Percentiles rank a stretch among this genome's conserved stretches.
phyloP scores from a whole-genome alignment of 805 yeast species.

The Teunomyces gatunensis region DNA sequence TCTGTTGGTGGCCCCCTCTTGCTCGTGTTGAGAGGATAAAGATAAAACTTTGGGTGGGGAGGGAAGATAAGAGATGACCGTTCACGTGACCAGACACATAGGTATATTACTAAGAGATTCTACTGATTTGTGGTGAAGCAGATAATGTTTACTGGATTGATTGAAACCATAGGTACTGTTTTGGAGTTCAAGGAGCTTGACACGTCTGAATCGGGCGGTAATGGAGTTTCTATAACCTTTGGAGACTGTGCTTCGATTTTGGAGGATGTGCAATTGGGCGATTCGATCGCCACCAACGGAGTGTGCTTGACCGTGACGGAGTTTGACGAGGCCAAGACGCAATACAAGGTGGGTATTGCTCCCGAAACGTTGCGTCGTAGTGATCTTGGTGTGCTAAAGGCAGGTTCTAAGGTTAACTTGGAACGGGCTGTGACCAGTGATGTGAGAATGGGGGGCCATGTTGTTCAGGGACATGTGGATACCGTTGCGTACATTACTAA shows the following conservation, averaged over 20 bases:
- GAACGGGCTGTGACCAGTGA: slow-evolving; percentile 89
- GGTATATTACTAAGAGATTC: not conserved
- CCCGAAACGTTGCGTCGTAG: slow-evolving; percentile 89
- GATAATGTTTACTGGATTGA: slow-evolving; percentile 93
- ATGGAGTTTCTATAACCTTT: slow-evolving; percentile 71
- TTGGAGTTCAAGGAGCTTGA: slow-evolving; percentile 47
- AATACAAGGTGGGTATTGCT: slow-evolving; percentile 86
- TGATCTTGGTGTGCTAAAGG: slow-evolving; percentile 59
- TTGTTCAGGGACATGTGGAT: slow-evolving; percentile 97
- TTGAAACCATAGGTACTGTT: slow-evolving; percentile 77
- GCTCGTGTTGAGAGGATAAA: no score
- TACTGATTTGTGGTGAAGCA: not conserved
- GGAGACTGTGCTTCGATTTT: slow-evolving; percentile 61
- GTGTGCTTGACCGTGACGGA: slow-evolving; percentile 90
- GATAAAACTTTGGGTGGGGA: no score
- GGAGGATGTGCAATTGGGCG: slow-evolving; percentile 86
- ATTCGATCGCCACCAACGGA: slow-evolving; percentile 88
- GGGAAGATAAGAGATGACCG: no score
- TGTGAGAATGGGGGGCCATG: slow-evolving; percentile 92
- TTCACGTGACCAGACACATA: not conserved
- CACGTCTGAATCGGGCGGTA: slow-evolving; percentile 54
- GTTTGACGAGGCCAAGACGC: slow-evolving; percentile 46
- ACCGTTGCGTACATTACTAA: slow-evolving; percentile 69
- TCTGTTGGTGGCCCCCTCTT: no score
- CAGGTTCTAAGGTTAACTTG: slow-evolving; percentile 69